These are phyloP conservation scores for Wilcoxina mikolae DNA, from an alignment of 495 filamentous ascomycete genomes.

Conservation along the genomic window DNA sequence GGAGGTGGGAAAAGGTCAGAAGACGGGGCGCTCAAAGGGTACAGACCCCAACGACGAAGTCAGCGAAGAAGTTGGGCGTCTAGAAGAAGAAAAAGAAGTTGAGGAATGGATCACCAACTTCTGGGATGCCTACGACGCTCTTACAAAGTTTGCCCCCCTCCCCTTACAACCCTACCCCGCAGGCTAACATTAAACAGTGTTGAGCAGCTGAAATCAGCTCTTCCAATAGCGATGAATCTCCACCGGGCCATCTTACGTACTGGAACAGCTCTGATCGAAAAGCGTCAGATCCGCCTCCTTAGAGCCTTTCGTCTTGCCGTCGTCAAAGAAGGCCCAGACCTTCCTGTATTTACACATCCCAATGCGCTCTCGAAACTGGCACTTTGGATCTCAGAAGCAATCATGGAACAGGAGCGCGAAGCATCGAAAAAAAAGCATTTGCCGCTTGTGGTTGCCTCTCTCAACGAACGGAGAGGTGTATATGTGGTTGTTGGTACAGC, in stretches of 20 bases:
- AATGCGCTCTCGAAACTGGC: constrained; percentile 84
- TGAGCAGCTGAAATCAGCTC: constrained; percentile 56
- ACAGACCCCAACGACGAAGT: constrained; percentile 23
- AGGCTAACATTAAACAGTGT: constrained; percentile 37
- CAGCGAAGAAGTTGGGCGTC: constrained; percentile 33
- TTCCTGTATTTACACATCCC: constrained; percentile 75
- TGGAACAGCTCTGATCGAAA: constrained; percentile 76
- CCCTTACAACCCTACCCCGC: constrained; percentile 5
- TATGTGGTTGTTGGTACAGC: constrained; percentile 84
- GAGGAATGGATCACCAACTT: constrained; percentile 66
- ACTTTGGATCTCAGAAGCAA: constrained; percentile 85
- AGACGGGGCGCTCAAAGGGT: constrained; percentile 15
- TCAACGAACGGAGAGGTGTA: constrained; percentile 76
- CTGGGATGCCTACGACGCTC: constrained; percentile 86
- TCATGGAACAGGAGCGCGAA: constrained; percentile 74
- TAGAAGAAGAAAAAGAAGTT: constrained; percentile 33
- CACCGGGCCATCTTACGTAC: constrained; percentile 88
- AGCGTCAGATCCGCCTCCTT: constrained; percentile 82
- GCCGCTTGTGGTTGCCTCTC: constrained; percentile 73
- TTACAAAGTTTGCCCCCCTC: constrained; percentile 44
- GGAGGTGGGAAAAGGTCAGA: constrained; percentile 57
- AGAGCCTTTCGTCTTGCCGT: constrained; percentile 87
- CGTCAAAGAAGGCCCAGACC: constrained; percentile 87
- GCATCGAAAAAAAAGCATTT: constrained; percentile 54
- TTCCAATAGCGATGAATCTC: constrained; percentile 75